A percentile compares a stretch with the other conserved stretches of the same genome.
Conservation (phyloP, 2,329 filamentous ascomycete genomes). For the Tolypocladium cylindrosporum region DNA sequence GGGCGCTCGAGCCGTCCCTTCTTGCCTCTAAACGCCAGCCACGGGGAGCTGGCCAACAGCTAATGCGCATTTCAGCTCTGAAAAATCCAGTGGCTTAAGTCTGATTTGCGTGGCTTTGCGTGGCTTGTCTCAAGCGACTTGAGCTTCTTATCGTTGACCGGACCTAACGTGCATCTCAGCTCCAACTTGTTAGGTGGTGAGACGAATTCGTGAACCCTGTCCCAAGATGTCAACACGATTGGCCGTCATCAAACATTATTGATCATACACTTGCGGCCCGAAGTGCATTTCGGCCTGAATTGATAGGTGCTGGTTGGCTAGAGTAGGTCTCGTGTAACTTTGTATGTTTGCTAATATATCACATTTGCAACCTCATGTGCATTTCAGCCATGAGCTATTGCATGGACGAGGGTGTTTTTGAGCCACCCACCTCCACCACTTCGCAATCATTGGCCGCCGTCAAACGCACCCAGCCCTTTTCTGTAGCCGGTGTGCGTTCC, state of each 20-base stretch:
- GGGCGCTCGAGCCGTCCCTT: neutral
- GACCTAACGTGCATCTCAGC: neutral
- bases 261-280: neutral
- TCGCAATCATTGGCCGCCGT: neutral
- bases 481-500: neutral
- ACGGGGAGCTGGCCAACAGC: neutral
- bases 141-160: too few species aligned
- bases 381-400: too few species aligned
- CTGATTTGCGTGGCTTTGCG: neutral
- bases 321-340: too few species aligned
- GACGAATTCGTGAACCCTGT: neutral
- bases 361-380: too few species aligned
- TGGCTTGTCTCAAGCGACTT: neutral
- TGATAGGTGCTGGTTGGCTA: too few species aligned
- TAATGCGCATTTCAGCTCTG: neutral
- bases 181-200: neutral
- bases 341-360: too few species aligned
- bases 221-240: neutral
- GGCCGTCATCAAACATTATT: neutral
- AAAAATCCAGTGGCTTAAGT: neutral
- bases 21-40: neutral
- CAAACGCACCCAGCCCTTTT: neutral
- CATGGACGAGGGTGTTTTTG: too few species aligned
- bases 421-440: too few species aligned
- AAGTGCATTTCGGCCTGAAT: too few species aligned